phyloP scores from a whole-genome alignment of 306 rosid species.

The Astragalus glycyphyllos region DNA sequence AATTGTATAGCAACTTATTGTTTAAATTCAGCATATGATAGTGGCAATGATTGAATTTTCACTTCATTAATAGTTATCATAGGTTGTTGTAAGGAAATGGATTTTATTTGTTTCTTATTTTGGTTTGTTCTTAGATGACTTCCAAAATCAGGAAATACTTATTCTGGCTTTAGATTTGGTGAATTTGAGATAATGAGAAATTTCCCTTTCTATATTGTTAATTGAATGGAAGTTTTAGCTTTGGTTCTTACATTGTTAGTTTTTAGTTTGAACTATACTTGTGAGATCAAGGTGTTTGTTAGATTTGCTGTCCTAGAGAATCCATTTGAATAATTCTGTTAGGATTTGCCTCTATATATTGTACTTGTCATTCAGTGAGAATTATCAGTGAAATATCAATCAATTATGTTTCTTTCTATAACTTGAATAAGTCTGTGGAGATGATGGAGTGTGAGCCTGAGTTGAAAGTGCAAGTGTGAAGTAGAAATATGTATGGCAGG shows the following conservation, averaged over 20 bases:
- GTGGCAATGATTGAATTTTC: constrained; percentile 30
- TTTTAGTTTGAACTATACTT: constrained; percentile 23
- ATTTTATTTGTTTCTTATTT: constrained; percentile 26
- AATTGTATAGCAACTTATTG: constrained; percentile 46
- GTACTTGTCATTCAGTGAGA: too few relatives aligned
- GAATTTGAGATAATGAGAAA: constrained; percentile 29
- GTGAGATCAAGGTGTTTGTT: too few relatives aligned
- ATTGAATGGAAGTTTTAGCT: not conserved
- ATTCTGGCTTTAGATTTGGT: constrained; percentile 18
- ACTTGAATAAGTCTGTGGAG: too few relatives aligned
- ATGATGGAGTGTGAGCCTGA: too few relatives aligned
- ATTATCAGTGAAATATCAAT: too few relatives aligned
- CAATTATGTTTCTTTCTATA: too few relatives aligned
- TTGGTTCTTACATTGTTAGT: constrained; percentile 19
- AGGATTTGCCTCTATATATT: too few relatives aligned
- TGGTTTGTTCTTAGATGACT: constrained; percentile 33
- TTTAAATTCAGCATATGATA: constrained; percentile 14
- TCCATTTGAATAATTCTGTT: too few relatives aligned
- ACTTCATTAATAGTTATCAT: constrained; percentile 30
- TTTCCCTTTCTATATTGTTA: constrained; percentile 6
- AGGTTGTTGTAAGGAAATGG: constrained; percentile 27
- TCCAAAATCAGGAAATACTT: constrained; percentile 30
- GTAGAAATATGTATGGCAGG: too few relatives aligned
- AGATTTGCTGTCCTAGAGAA: too few relatives aligned
- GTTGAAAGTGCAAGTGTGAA: too few relatives aligned